Percentiles rank a stretch among this genome's conserved stretches.
phyloP scores from a whole-genome alignment of 441 rosid species.

The Corymbia citriodora region DNA sequence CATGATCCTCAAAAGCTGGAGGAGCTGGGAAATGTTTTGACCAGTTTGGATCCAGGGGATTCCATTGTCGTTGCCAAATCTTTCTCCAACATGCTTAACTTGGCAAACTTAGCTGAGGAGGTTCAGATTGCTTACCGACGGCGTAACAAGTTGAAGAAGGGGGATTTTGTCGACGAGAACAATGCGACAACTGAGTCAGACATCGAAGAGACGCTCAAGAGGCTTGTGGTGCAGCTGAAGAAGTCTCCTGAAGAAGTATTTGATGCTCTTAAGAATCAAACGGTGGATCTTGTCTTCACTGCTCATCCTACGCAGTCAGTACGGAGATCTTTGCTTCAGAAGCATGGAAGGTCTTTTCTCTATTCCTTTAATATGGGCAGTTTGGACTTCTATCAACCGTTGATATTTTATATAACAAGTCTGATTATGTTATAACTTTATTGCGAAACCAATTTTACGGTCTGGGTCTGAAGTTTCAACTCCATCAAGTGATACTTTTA shows the following conservation, averaged over 20 bases:
- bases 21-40: constrained; percentile 79
- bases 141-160: constrained; percentile 74
- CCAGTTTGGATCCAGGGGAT: constrained; percentile 91
- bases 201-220: constrained; percentile 82
- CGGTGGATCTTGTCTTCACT: constrained; percentile 96
- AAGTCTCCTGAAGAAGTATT: constrained; percentile 90
- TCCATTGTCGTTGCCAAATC: constrained; percentile 85
- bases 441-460: not conserved
- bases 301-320: constrained; percentile 98
- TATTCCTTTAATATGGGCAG: not conserved
- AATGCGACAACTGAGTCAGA: constrained; percentile 91
- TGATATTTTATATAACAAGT: not conserved
- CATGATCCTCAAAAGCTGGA: constrained; percentile 68
- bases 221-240: constrained; percentile 66
- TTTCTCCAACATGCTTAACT: constrained; percentile 90
- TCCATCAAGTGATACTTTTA: constrained; percentile 1
- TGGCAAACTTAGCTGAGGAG: constrained; percentile 94
- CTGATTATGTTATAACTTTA: not conserved
- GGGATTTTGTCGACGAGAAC: constrained; percentile 83
- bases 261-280: constrained; percentile 92
- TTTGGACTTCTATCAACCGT: not conserved
- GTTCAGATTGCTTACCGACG: constrained; percentile 88
- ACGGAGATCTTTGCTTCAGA: constrained; percentile 91
- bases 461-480: not conserved
- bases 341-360: constrained; percentile 68